A percentile compares a stretch with the other conserved stretches of the same genome.
Conservation (phyloP, 306 rosid species). For the Luffa aegyptiaca region DNA sequence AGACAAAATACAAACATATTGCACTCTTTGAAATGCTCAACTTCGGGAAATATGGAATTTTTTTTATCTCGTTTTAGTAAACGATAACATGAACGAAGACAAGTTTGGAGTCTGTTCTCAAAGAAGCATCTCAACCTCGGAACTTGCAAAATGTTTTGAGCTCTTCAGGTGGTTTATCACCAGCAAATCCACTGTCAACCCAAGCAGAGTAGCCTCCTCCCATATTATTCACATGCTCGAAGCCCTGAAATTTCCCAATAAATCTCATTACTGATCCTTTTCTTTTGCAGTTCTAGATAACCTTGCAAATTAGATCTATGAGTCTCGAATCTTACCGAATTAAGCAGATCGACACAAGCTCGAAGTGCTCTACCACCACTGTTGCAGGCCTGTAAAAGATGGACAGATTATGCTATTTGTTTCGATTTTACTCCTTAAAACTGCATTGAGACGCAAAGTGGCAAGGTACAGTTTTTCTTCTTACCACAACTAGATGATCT, state of each 20-base stretch:
- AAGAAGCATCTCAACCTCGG: not conserved
- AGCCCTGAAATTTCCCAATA: slow-evolving; percentile 32
- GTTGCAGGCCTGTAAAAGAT: slow-evolving; percentile 26
- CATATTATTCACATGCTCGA: slow-evolving; percentile 38
- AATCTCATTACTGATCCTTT: not conserved
- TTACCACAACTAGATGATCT: slow-evolving; percentile 31
- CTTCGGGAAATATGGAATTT: not conserved
- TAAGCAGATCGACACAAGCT: slow-evolving; percentile 34
- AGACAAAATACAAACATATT: not conserved
- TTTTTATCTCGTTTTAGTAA: not conserved
- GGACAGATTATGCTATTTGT: not conserved
- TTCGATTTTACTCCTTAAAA: not conserved
- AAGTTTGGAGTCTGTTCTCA: not conserved
- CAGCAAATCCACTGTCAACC: slow-evolving; percentile 64
- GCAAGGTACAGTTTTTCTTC: not conserved
- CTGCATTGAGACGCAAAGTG: not conserved
- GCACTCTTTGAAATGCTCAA: not conserved
- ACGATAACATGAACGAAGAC: not conserved
- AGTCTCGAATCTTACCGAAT: slow-evolving; percentile 14
- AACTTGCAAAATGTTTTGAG: slow-evolving; percentile 33
- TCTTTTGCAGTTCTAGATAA: not conserved
- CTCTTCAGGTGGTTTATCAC: slow-evolving; percentile 30
- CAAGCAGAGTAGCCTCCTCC: slow-evolving; percentile 66
- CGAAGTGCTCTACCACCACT: slow-evolving; percentile 37
- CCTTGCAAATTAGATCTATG: not conserved